Conservation (phyloP, 2,329 filamentous ascomycete species). For the Nothopassalora personata region DNA sequence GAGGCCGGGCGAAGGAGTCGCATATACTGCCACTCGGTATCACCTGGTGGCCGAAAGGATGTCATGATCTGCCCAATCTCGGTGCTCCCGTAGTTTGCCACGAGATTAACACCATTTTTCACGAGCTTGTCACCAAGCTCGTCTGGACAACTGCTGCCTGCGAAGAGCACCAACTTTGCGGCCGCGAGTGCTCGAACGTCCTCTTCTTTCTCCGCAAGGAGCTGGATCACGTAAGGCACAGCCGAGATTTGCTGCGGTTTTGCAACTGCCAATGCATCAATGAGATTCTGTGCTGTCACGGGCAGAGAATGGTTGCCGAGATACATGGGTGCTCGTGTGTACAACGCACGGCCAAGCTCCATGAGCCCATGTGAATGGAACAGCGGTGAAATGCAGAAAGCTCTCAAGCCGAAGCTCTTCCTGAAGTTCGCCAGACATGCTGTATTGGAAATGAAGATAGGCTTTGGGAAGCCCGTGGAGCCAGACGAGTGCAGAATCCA, state of each 20-base stretch:
- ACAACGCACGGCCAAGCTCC: conserved; percentile 50
- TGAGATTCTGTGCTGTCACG: conserved; percentile 40
- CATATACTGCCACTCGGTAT: conserved; percentile 58
- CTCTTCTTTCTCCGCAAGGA: conserved; percentile 54
- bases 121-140: conserved; percentile 33
- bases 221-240: conserved; percentile 61
- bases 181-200: conserved; percentile 37
- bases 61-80: conserved; percentile 60
- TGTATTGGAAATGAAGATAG: conserved; percentile 54
- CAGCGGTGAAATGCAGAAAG: conserved; percentile 53
- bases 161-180: conserved; percentile 30
- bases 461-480: conserved; percentile 59
- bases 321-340: conserved; percentile 46
- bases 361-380: conserved; percentile 58
- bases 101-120: conserved; percentile 30
- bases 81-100: conserved; percentile 43
- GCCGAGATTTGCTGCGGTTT: conserved; percentile 49
- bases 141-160: conserved; percentile 32
- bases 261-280: conserved; percentile 25
- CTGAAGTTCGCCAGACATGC: conserved; percentile 48
- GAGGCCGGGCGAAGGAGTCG: conserved; percentile 33
- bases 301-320: conserved; percentile 54
- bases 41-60: conserved; percentile 48
- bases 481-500: conserved; percentile 51
- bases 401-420: conserved; percentile 43